Evolutionary conservation across 805 yeast genomes (phyloP).

Genomic region (Yamadazyma sp.): DNA sequence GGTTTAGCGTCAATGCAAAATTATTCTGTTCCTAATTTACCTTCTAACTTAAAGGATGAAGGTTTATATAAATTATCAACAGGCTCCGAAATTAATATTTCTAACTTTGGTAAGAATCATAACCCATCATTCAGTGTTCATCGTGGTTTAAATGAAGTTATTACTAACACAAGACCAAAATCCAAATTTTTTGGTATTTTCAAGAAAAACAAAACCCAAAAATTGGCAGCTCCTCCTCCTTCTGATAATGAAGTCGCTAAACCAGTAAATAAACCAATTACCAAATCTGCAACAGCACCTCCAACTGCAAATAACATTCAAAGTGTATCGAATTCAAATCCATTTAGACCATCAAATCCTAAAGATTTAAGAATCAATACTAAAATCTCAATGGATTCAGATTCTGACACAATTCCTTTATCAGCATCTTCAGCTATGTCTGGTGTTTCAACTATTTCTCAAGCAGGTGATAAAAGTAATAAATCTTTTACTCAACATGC

Average conservation of each 20-base stretch:
- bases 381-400: constrained; percentile 8
- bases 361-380: constrained; percentile 15
- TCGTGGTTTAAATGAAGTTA: constrained; percentile 9
- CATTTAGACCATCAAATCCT: constrained; percentile 4
- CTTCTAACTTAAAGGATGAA: not conserved
- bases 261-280: no score
- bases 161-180: constrained; percentile 19
- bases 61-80: constrained; percentile 16
- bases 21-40: constrained; percentile 8
- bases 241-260: constrained; percentile 4
- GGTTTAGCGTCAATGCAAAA: not conserved
- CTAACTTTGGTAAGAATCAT: constrained; percentile 37
- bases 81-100: constrained; percentile 39
- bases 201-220: constrained; percentile 18
- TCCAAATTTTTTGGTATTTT: constrained; percentile 32
- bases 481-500: constrained; percentile 12
- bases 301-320: constrained; percentile 1
- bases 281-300: not conserved
- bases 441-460: constrained; percentile 13
- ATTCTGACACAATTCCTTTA: constrained; percentile 15
- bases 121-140: constrained; percentile 32
- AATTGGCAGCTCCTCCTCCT: no score
- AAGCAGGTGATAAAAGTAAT: constrained; percentile 5
- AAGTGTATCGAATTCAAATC: not conserved
- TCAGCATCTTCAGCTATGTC: constrained; percentile 14